A percentile compares a stretch with the other conserved stretches of the same genome.
Evolutionary conservation across 2,329 filamentous ascomycete species (phyloP).

Genomic region (Fusarium tanahbumbuense): DNA sequence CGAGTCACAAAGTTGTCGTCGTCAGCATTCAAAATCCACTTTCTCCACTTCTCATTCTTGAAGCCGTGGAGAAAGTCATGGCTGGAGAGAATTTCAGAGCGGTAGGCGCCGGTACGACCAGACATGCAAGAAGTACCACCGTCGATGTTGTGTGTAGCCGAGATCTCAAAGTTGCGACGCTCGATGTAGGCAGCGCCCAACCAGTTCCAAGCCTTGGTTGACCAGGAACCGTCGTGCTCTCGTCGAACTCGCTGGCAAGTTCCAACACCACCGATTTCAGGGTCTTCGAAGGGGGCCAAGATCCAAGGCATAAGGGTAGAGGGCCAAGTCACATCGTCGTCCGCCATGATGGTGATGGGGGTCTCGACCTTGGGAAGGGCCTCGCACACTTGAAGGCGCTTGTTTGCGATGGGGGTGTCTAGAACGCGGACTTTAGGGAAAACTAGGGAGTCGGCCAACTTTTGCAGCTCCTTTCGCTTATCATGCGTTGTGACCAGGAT

Average conservation of each 20-base stretch:
- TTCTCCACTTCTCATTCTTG: constrained; percentile 89
- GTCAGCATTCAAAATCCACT: constrained; percentile 92
- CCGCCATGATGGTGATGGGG: constrained; percentile 88
- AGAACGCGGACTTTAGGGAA: constrained; percentile 77
- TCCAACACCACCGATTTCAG: constrained; percentile 86
- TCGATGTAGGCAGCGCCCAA: constrained; percentile 92
- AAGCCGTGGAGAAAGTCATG: constrained; percentile 88
- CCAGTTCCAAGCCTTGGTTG: constrained; percentile 82
- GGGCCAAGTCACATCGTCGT: constrained; percentile 96
- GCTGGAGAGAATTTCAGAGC: constrained; percentile 86
- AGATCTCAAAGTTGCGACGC: constrained; percentile 95
- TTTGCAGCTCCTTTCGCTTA: constrained; percentile 76
- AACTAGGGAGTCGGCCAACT: constrained; percentile 71
- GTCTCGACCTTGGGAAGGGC: constrained; percentile 89
- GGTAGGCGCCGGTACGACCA: constrained; percentile 91
- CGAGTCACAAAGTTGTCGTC: constrained; percentile 98
- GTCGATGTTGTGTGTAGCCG: constrained; percentile 93
- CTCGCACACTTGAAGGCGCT: constrained; percentile 91
- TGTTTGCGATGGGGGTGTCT: constrained; percentile 88
- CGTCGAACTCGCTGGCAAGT: constrained; percentile 89
- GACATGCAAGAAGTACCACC: constrained; percentile 98
- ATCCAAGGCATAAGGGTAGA: constrained; percentile 89
- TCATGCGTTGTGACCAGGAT: constrained; percentile 89
- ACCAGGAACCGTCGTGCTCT: constrained; percentile 68
- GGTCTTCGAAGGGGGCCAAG: constrained; percentile 89